Conservation (phyloP, 148 eudicot genomes). For the Arbutus unedo region DNA sequence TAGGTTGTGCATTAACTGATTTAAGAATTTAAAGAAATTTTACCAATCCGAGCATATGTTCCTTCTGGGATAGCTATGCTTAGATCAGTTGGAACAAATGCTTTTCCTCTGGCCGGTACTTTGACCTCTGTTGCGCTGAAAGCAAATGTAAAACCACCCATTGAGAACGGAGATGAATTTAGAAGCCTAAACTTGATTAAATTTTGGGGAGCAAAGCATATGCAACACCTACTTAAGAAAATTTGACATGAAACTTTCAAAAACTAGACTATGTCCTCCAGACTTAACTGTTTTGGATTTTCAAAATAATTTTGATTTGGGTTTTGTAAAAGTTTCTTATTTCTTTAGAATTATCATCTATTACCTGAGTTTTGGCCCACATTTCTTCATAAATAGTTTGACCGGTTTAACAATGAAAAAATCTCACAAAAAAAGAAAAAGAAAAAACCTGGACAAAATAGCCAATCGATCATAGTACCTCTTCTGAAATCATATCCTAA, state of each 20-base stretch:
- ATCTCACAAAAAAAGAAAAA: background rate
- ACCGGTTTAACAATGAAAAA: background rate
- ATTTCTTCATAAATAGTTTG: too few species aligned
- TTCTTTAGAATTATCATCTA: too few species aligned
- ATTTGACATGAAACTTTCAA: background rate
- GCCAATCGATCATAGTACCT: background rate
- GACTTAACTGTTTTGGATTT: too few species aligned
- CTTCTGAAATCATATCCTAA: background rate
- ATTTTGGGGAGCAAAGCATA: background rate
- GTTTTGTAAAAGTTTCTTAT: too few species aligned
- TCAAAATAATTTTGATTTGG: too few species aligned
- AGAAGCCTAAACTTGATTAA: background rate
- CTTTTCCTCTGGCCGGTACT: constrained; percentile 90
- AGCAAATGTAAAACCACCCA: background rate
- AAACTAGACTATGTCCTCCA: too few species aligned
- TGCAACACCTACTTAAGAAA: background rate
- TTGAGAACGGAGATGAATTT: background rate
- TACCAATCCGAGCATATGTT: constrained; percentile 79
- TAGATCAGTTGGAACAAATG: constrained; percentile 72
- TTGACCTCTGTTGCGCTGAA: constrained; percentile 57
- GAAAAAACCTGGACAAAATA: background rate
- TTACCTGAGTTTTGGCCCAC: too few species aligned
- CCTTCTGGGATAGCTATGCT: constrained; percentile 84
- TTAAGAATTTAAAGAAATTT: background rate
- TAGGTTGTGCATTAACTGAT: background rate